Percentiles rank a stretch among this genome's conserved stretches.
Conservation (phyloP, 2,329 filamentous ascomycete genomes). For the Ilyonectria robusta region DNA sequence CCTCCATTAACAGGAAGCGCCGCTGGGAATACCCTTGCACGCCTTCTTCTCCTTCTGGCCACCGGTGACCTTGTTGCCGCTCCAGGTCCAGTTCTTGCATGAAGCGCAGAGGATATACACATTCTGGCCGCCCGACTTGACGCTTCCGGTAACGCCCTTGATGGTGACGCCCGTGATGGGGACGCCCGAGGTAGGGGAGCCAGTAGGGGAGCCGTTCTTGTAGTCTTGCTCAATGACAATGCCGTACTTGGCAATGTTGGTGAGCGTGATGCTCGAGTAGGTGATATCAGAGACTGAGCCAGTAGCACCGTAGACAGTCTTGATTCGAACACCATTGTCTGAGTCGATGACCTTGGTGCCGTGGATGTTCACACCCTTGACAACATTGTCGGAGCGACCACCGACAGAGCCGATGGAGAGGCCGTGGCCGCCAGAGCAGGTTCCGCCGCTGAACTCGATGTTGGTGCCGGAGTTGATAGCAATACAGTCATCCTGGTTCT, state of each 20-base stretch:
- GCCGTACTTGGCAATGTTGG: constrained; percentile 58
- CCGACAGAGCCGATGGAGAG: constrained; percentile 61
- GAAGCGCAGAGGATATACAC: constrained; percentile 69
- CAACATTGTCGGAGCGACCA: constrained; percentile 65
- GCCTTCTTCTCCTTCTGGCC: constrained; percentile 55
- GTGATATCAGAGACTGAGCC: constrained; percentile 60
- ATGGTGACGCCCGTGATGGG: constrained; percentile 66
- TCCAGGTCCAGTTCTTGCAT: constrained; percentile 68
- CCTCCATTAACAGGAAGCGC: constrained; percentile 40
- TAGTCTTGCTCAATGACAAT: constrained; percentile 62
- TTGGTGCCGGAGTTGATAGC: constrained; percentile 68
- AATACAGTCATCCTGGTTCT: constrained; percentile 75
- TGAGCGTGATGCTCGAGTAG: constrained; percentile 60
- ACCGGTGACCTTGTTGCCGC: constrained; percentile 63
- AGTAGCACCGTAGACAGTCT: constrained; percentile 63
- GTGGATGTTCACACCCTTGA: constrained; percentile 64
- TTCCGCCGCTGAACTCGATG: constrained; percentile 61
- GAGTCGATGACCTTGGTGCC: constrained; percentile 65
- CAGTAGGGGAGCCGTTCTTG: constrained; percentile 61
- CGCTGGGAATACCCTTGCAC: constrained; percentile 47
- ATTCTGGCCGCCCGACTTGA: constrained; percentile 54
- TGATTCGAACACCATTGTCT: constrained; percentile 66
- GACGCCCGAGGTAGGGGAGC: constrained; percentile 62
- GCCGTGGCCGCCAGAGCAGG: constrained; percentile 62
- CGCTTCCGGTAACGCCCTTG: constrained; percentile 59